Conservation (phyloP, 108 stramenopile genomes). For the Pseudonitzschia multistriata region DNA sequence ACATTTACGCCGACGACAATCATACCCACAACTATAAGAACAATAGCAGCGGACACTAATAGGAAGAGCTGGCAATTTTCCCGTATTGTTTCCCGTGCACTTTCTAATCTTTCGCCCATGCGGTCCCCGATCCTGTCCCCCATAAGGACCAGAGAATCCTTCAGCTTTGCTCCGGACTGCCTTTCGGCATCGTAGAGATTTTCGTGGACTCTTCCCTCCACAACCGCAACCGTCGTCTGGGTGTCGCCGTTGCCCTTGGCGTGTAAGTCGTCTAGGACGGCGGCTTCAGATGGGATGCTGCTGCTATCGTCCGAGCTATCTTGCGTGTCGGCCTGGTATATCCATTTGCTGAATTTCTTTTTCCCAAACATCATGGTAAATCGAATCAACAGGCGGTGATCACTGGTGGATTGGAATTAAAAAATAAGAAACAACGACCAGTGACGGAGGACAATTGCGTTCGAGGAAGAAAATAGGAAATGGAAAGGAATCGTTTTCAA, state of each 20-base stretch:
- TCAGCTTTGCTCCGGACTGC: background rate
- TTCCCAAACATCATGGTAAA: background rate
- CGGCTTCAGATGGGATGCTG: constrained; percentile 4
- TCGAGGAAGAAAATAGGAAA: too few relatives aligned
- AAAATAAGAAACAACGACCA: too few relatives aligned
- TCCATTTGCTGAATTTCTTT: background rate
- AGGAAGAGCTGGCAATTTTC: background rate
- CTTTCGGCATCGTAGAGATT: background rate
- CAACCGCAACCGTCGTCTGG: background rate
- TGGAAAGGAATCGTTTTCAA: too few relatives aligned
- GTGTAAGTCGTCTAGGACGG: background rate
- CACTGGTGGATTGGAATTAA: too few relatives aligned
- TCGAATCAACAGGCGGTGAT: too few relatives aligned
- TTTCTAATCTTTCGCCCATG: background rate
- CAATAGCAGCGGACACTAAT: background rate
- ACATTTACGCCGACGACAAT: background rate
- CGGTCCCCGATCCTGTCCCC: background rate
- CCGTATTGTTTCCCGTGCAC: background rate
- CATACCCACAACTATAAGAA: background rate
- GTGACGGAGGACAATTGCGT: too few relatives aligned
- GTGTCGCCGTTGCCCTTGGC: background rate
- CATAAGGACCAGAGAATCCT: background rate
- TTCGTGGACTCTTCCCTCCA: background rate
- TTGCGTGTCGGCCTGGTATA: constrained; percentile 2
- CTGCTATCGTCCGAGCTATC: background rate